These are phyloP conservation scores for Pythium sukuiense DNA, from an alignment of 352 stramenopile species.

Conservation along the genomic window DNA sequence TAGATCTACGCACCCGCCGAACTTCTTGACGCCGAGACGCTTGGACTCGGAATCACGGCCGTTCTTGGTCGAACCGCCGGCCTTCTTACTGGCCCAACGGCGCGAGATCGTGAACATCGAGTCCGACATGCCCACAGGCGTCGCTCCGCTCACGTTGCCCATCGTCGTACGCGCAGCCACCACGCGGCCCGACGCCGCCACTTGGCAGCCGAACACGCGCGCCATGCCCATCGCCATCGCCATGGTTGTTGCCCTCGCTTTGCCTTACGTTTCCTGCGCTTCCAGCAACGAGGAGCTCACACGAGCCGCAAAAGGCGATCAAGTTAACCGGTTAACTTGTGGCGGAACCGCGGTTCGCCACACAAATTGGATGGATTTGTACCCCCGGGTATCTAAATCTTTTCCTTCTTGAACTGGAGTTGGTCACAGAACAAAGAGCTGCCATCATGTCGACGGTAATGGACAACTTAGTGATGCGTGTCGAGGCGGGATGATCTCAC, in stretches of 20 bases:
- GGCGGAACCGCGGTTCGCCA: conserved; percentile 17
- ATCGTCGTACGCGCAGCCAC: conserved; percentile 14
- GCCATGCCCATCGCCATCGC: conserved; percentile 75
- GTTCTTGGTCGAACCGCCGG: conserved; percentile 97
- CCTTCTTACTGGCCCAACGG: conserved; percentile 95
- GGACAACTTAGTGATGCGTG: not conserved
- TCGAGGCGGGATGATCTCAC: not conserved
- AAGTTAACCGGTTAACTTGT: conserved; percentile 24
- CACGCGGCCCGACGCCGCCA: conserved; percentile 21
- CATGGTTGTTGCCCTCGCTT: conserved; percentile 34
- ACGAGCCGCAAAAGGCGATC: not conserved
- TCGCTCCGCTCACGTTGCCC: conserved; percentile 16
- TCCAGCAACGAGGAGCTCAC: not conserved
- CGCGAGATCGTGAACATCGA: conserved; percentile 51
- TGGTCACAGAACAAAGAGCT: not conserved
- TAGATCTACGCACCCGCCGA: conserved; percentile 70
- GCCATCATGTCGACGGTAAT: conserved; percentile 39
- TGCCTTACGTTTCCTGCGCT: conserved; percentile 5
- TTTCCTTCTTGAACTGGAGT: conserved; percentile 1
- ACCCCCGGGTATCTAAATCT: not conserved
- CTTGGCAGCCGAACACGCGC: conserved; percentile 57
- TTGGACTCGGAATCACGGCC: conserved; percentile 96
- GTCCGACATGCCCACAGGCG: conserved; percentile 33
- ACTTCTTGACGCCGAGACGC: conserved; percentile 97
- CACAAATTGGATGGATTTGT: conserved; percentile 9